These are phyloP conservation scores for Trypanosoma scelopori DNA, from an alignment of 208 protist species.

Conservation along the genomic window DNA sequence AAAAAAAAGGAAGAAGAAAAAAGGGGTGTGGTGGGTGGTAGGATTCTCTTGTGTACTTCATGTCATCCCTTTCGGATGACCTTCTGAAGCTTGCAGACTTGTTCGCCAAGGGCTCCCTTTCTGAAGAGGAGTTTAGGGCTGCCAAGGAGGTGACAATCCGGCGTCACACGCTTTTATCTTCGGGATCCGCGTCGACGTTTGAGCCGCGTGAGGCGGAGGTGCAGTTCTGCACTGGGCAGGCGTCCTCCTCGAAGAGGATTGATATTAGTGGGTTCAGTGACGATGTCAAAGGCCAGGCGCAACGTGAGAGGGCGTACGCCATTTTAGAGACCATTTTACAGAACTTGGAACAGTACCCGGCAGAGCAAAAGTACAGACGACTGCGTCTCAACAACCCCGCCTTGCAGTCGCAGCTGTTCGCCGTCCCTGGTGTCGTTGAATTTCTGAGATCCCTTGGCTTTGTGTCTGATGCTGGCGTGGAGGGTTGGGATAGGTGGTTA, in stretches of 20 bases:
- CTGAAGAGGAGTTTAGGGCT: conserved; percentile 57
- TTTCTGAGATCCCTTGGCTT: conserved; percentile 58
- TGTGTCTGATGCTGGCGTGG: background rate
- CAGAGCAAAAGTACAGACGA: conserved; percentile 49
- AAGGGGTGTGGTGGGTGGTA: background rate
- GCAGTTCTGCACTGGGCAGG: background rate
- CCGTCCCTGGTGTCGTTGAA: conserved; percentile 37
- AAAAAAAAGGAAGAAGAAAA: too few species aligned
- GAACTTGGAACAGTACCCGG: conserved; percentile 45
- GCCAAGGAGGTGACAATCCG: conserved; percentile 51
- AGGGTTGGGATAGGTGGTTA: background rate
- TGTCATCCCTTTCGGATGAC: conserved; percentile 50
- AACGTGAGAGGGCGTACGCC: conserved; percentile 36
- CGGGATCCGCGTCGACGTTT: background rate
- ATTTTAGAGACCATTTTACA: conserved; percentile 44
- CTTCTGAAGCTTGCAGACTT: conserved; percentile 57
- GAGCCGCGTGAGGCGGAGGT: background rate
- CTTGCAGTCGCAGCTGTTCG: conserved; percentile 45
- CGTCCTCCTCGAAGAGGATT: background rate
- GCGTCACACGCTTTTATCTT: conserved; percentile 10
- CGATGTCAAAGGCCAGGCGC: conserved; percentile 8
- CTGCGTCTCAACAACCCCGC: conserved; percentile 44
- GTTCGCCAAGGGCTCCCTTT: conserved; percentile 46
- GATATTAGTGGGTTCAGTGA: conserved; percentile 21
- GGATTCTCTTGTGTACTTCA: background rate